Evolutionary conservation across 177 flowering plant species (phyloP), one percentile per base, ranked within the genome.

Genomic region (Vitis hybrid): DNA sequence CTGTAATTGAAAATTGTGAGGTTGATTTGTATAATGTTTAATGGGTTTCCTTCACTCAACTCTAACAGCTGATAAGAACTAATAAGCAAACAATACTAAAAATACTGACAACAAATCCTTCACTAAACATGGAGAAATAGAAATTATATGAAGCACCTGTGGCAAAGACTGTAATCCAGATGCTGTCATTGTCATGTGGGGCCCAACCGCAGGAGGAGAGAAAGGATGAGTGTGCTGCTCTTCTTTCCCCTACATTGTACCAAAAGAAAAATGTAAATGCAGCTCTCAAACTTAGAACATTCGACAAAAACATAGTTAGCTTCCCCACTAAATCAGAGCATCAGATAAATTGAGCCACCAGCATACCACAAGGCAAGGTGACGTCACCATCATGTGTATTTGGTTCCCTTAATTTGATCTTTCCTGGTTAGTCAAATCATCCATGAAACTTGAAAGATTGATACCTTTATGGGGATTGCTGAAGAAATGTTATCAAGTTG

Each of bases 401-500:
- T 5, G 17, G 17, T 54, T 54, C 17, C 17, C n/a, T 1, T 54
- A 14, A 14, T 54, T 14, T 14, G 17, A 54, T 54, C 56, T 6
- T 54, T 54, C 6, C 7, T 4, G 17, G 56, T 54, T 54, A 54
- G 17, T 54, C 56, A 54, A 54, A 15, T 54, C 56, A 13, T 54
- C 56, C 15, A 54, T 14, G n/a, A 60, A 26, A 52, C 15, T 10
- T 14, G n/a, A 60, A 30, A 52, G 45, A 63, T 3, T 3, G 32
- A 48, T 70, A 75, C 74, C 78, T 71, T 56, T 6, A 52, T 3
- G 48, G 52, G 34, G 34, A 66, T 19, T 26, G 59, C 62, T 17
- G 63, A 56, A 65, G 73, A 60, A n/a, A 70, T 60, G 62, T 56
- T 61, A 49, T 62, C 72, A 70, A 34, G 55, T 48, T 67, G 72